Percentiles rank a stretch among this genome's conserved stretches.
Evolutionary conservation across 2,329 filamentous ascomycete genomes (phyloP).

Genomic region (Fusarium lateritium): DNA sequence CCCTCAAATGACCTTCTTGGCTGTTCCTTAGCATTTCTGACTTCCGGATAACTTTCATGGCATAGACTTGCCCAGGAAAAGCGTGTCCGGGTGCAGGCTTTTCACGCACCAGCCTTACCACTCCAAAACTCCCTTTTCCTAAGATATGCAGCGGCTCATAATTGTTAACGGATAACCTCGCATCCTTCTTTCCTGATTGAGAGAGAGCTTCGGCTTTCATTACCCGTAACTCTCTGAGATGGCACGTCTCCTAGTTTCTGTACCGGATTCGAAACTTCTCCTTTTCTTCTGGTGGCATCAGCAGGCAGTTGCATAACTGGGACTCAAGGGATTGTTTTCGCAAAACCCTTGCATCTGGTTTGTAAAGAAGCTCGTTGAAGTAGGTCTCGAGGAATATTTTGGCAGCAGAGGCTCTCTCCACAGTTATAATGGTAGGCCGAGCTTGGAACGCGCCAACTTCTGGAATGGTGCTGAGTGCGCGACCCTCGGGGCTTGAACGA

Average conservation of each 20-base stretch:
- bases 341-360: slow-evolving; percentile 54
- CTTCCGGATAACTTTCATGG: slow-evolving; percentile 98
- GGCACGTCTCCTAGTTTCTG: slow-evolving; percentile 76
- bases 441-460: slow-evolving; percentile 48
- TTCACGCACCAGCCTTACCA: slow-evolving; percentile 88
- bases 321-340: slow-evolving; percentile 56
- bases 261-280: slow-evolving; percentile 70
- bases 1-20: slow-evolving; percentile 92
- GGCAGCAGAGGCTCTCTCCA: slow-evolving; percentile 83
- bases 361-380: slow-evolving; percentile 78
- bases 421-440: slow-evolving; percentile 66
- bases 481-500: slow-evolving; percentile 56
- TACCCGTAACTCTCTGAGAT: slow-evolving; percentile 80
- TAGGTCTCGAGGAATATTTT: slow-evolving; percentile 91
- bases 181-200: slow-evolving; percentile 14
- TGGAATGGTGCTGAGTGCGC: slow-evolving; percentile 54
- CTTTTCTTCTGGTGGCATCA: slow-evolving; percentile 70
- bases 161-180: slow-evolving; percentile 50
- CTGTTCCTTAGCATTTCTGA: slow-evolving; percentile 91
- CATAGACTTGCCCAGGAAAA: slow-evolving; percentile 74
- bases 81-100: slow-evolving; percentile 56
- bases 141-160: slow-evolving; percentile 87
- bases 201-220: slow-evolving; percentile 73
- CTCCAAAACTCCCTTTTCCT: slow-evolving; percentile 94
- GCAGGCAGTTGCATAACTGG: slow-evolving; percentile 69